Conservation (phyloP, 176 grass and related monocot genomes). For the Aegilops speltoides region DNA sequence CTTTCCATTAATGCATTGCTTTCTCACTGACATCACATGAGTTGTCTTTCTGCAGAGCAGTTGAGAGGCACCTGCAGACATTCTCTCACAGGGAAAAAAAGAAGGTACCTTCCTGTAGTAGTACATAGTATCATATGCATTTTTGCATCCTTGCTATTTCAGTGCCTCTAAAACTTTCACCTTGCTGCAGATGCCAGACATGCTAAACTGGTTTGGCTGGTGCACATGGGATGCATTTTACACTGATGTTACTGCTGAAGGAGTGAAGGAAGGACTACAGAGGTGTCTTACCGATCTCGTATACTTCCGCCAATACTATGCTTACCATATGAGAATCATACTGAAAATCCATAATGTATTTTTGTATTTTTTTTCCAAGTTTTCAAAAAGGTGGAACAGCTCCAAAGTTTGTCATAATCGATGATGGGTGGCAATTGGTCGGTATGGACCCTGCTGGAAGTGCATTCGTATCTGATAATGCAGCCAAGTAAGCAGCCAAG, state of each 20-base stretch:
- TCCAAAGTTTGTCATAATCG: slow-evolving; percentile 81
- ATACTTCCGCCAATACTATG: neutral
- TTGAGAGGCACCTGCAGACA: slow-evolving; percentile 77
- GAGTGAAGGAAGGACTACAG: slow-evolving; percentile 64
- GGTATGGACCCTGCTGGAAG: slow-evolving; percentile 60
- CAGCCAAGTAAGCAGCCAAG: slow-evolving; percentile 63
- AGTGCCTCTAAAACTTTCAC: slow-evolving; percentile 20
- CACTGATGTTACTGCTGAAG: slow-evolving; percentile 66
- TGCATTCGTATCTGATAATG: slow-evolving; percentile 49
- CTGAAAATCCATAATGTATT: neutral
- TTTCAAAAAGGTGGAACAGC: slow-evolving; percentile 58
- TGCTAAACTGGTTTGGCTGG: slow-evolving; percentile 94
- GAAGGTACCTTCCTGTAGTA: slow-evolving; percentile 43
- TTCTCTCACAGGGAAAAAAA: slow-evolving; percentile 84
- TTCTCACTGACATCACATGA: slow-evolving; percentile 20
- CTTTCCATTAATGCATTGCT: slow-evolving; percentile 5
- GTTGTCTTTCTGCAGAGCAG: slow-evolving; percentile 42
- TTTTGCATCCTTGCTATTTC: slow-evolving; percentile 21
- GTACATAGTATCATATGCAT: neutral
- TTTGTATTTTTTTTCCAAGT: slow-evolving; percentile 31
- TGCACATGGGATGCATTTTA: slow-evolving; percentile 98
- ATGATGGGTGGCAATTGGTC: slow-evolving; percentile 83
- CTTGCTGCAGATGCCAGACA: slow-evolving; percentile 65
- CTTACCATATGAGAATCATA: neutral
- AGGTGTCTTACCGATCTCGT: slow-evolving; percentile 36